Conservation (phyloP, 2,329 filamentous ascomycete genomes). For the Claviceps fusiformis region DNA sequence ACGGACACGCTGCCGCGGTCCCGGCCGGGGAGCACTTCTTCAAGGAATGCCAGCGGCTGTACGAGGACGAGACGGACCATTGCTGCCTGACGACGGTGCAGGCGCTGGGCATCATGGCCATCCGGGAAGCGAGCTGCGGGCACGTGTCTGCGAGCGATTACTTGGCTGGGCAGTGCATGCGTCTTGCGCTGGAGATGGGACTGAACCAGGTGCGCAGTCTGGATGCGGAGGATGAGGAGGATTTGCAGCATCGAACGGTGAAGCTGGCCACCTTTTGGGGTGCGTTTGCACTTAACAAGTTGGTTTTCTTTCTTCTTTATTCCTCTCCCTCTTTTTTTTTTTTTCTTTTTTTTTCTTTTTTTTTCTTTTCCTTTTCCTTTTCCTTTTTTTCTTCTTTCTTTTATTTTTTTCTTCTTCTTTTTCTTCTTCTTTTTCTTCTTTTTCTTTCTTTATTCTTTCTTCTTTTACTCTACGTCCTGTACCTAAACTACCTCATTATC, state of each 20-base stretch:
- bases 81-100: conserved; percentile 57
- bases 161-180: conserved; percentile 56
- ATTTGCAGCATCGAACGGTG: conserved; percentile 41
- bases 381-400: too few species aligned
- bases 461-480: neutral
- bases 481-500: neutral
- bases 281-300: conserved; percentile 49
- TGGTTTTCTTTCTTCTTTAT: conserved; percentile 16
- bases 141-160: conserved; percentile 59
- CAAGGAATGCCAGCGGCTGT: conserved; percentile 48
- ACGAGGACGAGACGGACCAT: conserved; percentile 41
- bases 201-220: conserved; percentile 38
- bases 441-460: neutral
- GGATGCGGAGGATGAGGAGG: conserved; percentile 18
- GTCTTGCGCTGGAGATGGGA: conserved; percentile 57
- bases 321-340: neutral
- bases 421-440: neutral
- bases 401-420: neutral
- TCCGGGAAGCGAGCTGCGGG: conserved; percentile 58
- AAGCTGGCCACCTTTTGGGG: conserved; percentile 47
- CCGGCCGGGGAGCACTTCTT: conserved; percentile 60
- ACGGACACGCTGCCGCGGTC: conserved; percentile 19
- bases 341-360: neutral
- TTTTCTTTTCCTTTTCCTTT: neutral
- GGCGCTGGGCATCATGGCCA: conserved; percentile 60